Conservation (phyloP, 257 asterid genomes). For the Apocynum venetum region DNA sequence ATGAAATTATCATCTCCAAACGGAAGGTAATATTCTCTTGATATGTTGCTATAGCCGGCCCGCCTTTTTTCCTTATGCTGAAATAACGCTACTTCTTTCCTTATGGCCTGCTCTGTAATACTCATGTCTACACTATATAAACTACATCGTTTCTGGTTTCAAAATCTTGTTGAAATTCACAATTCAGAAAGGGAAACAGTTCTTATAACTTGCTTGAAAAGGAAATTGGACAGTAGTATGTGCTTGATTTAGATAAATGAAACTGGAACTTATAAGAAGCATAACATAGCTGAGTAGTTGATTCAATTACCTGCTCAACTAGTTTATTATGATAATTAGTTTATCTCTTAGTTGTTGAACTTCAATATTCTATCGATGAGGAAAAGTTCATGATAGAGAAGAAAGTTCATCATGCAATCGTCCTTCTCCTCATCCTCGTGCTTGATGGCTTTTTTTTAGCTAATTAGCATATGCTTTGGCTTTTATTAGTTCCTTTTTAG, state of each 20-base stretch:
- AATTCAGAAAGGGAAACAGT: neutral
- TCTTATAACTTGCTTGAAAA: neutral
- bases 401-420: neutral
- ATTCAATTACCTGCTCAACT: neutral
- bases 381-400: neutral
- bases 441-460: neutral
- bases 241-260: neutral
- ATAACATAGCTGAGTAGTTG: neutral
- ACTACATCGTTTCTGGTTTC: neutral
- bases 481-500: neutral
- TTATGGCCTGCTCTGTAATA: neutral
- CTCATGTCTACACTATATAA: neutral
- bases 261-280: neutral
- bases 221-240: neutral
- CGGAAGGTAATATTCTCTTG: neutral
- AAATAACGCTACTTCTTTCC: neutral
- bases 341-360: neutral
- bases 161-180: neutral
- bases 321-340: neutral
- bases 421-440: neutral
- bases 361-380: neutral
- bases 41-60: neutral
- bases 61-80: neutral
- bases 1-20: neutral
- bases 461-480: neutral